Evolutionary conservation across 352 stramenopile species (phyloP), one percentile per base, ranked within the genome.

Genomic region (Pythium graminicola): DNA sequence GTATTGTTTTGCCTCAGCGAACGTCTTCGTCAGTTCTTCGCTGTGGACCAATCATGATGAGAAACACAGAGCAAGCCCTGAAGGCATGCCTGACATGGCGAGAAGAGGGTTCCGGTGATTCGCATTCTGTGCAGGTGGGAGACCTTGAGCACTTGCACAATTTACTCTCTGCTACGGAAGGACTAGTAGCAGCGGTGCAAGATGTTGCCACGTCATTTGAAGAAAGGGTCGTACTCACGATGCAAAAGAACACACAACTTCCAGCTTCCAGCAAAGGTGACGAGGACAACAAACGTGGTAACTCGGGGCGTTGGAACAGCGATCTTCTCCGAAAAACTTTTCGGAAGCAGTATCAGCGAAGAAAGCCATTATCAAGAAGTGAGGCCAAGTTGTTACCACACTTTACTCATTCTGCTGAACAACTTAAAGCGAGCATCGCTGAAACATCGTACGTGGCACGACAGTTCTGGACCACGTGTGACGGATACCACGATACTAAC

Each of bases 171-270:
- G 53, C 48, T 11, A 59, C 60, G 2, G 40, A 73, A 31, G 43
- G 38, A n/a, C 56, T 86, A 39, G 44, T 69, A 3, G 2, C 23
- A 6, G 63, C 63, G 4, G 75, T 87, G 64, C 67, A 81, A 19
- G 39, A 28, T 0, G 62, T 81, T 13, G 58, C 66, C n/a, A 48
- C 43, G 7, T 69, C 62, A 6, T 90, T 84, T 32, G 75, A 87
- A 42, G 77, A 90, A 35, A 66, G 73, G 10, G 66, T 87, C 0
- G 50, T 82, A 38, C 31, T 90, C 22, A 86, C 85, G 51, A 85
- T 90, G 69, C 80, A 90, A 36, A 58, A 61, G 24, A 57, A 57
- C 5, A 26, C 33, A 16, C 22, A 38, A 3, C 9, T 6, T 17
- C 27, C 16, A 14, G 29, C 9, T 2, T 39, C 43, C 6, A 24